Evolutionary conservation across 139 green algal species (phyloP).

Genomic region (Pseudopediastrum boryanum): DNA sequence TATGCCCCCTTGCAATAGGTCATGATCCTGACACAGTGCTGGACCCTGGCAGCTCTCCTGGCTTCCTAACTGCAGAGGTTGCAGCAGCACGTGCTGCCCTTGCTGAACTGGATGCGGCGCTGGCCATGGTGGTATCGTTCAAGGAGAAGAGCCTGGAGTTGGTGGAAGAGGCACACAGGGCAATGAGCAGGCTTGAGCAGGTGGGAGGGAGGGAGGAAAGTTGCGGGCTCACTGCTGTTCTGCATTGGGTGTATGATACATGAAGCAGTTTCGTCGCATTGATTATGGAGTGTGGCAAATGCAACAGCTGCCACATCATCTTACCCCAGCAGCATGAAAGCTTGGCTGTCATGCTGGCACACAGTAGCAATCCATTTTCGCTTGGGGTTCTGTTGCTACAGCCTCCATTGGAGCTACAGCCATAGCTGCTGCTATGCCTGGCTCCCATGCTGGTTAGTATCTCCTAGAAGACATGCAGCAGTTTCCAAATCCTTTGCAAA

Average conservation of each 20-base stretch:
- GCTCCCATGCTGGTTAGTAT: neutral
- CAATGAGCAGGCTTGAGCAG: constrained; percentile 52
- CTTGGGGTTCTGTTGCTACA: neutral
- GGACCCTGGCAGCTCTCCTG: neutral
- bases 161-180: constrained; percentile 51
- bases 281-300: neutral
- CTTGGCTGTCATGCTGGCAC: neutral
- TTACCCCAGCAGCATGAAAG: neutral
- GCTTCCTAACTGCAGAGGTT: constrained; percentile 44
- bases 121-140: constrained; percentile 34
- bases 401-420: neutral
- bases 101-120: constrained; percentile 29
- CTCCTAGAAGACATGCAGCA: neutral
- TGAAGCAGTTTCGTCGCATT: neutral
- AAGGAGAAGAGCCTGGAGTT: constrained; percentile 44
- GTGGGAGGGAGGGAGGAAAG: constrained; percentile 7
- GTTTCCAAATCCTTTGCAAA: neutral
- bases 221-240: no score
- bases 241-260: neutral
- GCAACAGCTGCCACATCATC: neutral
- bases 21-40: no score
- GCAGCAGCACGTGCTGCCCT: constrained; percentile 31
- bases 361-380: neutral
- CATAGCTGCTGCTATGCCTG: neutral
- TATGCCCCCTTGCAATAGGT: no score